Evolutionary conservation across 257 asterid genomes (phyloP), one percentile per base, ranked within the genome.

Genomic region (Datura wrightii): DNA sequence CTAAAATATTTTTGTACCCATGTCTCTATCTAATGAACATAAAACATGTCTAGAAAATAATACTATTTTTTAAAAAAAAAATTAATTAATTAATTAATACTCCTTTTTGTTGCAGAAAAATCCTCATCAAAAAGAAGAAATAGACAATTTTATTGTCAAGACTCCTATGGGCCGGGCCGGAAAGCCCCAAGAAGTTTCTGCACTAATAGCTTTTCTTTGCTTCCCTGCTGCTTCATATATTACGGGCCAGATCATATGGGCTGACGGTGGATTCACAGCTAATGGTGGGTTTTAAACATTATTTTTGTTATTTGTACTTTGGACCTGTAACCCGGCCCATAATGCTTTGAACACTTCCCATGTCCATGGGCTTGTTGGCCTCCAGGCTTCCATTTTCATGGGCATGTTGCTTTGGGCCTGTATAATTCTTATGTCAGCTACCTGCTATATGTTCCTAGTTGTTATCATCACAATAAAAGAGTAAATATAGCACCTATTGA

Each of bases 151-250:
- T 19, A 5, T 72, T 19, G 41, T n/a, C 2, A 44, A 19, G 10
- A 71, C 80, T 44, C 80, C 56, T 9, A 5, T 71, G 80, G 41
- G 80, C 41, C 41, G 58, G 41, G 39, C 58, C 10, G 80, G 80
- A 46, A 44, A n/a, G 10, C 80, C 80, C 41, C 5, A 72, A 19
- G 80, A 72, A 0, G 18, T 72, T 3, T 46, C 80, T 10, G 39
- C 56, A 2, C 18, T 71, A n/a, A 19, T 72, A 72, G 58, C 58
- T 19, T 72, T 72, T 24, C 58, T 72, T 72, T 72, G 80, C n/a
- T 72, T 72, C 41, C 58, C 80, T 44, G 80, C 41, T n/a, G 80
- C 58, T 72, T n/a, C 80, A n/a, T 72, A n/a, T 48, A 19, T 72
- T 44, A 72, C 80, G 6, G 80, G 80, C 11, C 80, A 44, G 31